Conservation (phyloP, 306 rosid species). For the Medicago ruthenica region DNA sequence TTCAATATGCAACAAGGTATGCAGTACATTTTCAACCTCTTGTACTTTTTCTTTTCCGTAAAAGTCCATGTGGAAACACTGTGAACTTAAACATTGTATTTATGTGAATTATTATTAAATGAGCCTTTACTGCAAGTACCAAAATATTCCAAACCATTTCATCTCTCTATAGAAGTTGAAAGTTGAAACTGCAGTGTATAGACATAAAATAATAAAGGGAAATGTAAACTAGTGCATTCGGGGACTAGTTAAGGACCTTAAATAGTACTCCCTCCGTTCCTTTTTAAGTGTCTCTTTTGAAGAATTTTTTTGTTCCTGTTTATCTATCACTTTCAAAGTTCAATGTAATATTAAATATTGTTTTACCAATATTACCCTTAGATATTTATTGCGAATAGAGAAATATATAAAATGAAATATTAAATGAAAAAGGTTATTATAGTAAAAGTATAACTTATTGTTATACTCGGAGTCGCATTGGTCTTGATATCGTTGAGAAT, state of each 20-base stretch:
- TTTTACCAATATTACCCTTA: too few relatives aligned
- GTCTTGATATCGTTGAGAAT: background rate
- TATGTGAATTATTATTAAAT: slow-evolving; percentile 52
- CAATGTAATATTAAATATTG: too few relatives aligned
- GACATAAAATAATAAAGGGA: background rate
- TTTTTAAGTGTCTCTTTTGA: too few relatives aligned
- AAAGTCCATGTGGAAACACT: slow-evolving; percentile 36
- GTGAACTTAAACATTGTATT: slow-evolving; percentile 48
- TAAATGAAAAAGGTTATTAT: too few relatives aligned
- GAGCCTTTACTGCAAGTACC: slow-evolving; percentile 53
- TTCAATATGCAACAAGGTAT: slow-evolving; percentile 26
- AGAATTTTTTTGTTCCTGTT: too few relatives aligned
- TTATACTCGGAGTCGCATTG: background rate
- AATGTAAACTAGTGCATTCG: too few relatives aligned
- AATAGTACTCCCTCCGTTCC: too few relatives aligned
- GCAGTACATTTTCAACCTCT: slow-evolving; percentile 46
- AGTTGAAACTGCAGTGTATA: slow-evolving; percentile 39
- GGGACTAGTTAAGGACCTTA: too few relatives aligned
- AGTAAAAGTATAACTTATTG: too few relatives aligned
- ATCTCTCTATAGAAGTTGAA: slow-evolving; percentile 32
- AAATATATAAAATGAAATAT: too few relatives aligned
- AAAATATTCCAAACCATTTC: slow-evolving; percentile 52
- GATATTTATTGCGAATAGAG: too few relatives aligned
- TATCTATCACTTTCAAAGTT: too few relatives aligned
- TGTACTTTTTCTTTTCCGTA: slow-evolving; percentile 56